Evolutionary conservation across 805 yeast genomes (phyloP).

Genomic region (Dipodascus geniculatus): DNA sequence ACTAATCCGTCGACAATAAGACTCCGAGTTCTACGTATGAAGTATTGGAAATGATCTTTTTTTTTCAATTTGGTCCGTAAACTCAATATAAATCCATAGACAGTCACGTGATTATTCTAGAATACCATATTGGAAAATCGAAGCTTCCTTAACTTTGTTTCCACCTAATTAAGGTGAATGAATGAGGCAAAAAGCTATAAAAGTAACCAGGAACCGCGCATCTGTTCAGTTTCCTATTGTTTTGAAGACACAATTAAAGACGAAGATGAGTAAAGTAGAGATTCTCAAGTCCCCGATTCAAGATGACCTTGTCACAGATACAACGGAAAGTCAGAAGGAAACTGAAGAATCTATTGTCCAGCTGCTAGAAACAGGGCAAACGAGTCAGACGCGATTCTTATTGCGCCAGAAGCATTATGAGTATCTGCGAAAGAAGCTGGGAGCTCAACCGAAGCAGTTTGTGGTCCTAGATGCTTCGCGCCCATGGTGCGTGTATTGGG

Average conservation of each 20-base stretch:
- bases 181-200: neutral
- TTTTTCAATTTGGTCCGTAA: no score
- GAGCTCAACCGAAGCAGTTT: conserved; percentile 40
- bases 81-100: no score
- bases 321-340: conserved; percentile 24
- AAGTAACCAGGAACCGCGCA: neutral
- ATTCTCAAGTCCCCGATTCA: conserved; percentile 13
- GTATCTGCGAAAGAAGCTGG: conserved; percentile 32
- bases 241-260: neutral
- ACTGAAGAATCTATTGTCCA: neutral
- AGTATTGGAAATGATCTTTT: no score
- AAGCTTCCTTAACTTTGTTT: neutral
- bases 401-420: conserved; percentile 28
- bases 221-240: neutral
- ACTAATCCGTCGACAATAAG: no score
- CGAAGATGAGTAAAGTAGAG: neutral
- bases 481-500: conserved; percentile 87
- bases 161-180: neutral
- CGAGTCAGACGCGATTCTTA: neutral
- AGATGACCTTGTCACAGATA: conserved; percentile 26
- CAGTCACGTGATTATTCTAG: no score
- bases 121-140: no score
- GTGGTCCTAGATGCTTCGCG: conserved; percentile 72
- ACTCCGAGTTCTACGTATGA: no score
- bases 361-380: neutral